Base-by-base conservation (phyloP, 2,329 filamentous ascomycete species). In the Ophiosphaerella herpotricha region DNA sequence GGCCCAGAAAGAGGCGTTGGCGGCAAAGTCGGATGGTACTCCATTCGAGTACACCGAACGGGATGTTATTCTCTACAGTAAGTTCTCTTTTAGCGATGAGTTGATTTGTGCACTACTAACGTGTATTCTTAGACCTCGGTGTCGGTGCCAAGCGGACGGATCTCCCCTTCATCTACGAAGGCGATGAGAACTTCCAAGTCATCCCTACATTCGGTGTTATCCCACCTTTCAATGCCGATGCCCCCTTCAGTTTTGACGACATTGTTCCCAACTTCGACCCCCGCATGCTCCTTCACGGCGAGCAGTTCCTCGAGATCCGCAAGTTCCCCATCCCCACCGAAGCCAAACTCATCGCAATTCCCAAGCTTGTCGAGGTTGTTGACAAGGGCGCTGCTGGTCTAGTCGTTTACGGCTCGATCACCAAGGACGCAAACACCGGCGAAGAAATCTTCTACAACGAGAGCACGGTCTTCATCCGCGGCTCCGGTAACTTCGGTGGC, bases 201-300 rank as follows among this genome's bases (percentile, higher is more conserved):
- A 81, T 97, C 45, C 94, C 94, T 45, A 95, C 91, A n/a, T 99
- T 90, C 68, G 94, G 92, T 72, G 94, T 97, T 55, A 87, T 99
- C 65, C 94, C 94, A n/a, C 89, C 87, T 66, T 97, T 97, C 79
- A 88, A 88, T 77, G 87, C 91, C 53, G 82, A 89, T 60, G 79
- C 86, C 54, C 90, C 93, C 24, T 97, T 89, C 80, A 85, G 81
- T 74, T 82, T 94, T 66, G 84, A 86, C 68, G 85, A 92, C 49
- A 83, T 99, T 54, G 88, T 97, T 24, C 91, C 92, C 73, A 96
- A 97, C 82, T 99, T 97, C 81, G 91, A 85, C 33, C 93, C 92
- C 55, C 97, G 96, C 91, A 97, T 97, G 91, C 85, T 99, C 43
- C 88, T 99, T 21, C 94, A 99, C 78, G 94, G 94, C 71, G 94